Evolutionary conservation across 768 basidiomycete genomes (phyloP).

Genomic region (Rickenella mellea): DNA sequence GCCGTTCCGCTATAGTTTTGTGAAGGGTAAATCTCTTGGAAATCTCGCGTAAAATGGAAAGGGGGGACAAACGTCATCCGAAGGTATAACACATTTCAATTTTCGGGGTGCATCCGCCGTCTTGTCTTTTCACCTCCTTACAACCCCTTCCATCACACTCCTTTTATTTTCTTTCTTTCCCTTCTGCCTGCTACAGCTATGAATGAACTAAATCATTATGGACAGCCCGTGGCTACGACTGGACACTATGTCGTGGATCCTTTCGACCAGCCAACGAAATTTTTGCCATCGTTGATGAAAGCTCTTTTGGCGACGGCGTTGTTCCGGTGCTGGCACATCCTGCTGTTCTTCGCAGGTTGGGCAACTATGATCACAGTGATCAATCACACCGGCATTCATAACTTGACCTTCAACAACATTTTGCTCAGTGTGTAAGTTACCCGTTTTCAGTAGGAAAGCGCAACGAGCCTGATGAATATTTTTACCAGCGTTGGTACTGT

Average conservation of each 20-base stretch:
- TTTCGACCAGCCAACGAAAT: conserved; percentile 2
- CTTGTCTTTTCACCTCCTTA: too few species aligned
- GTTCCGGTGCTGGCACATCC: conserved; percentile 59
- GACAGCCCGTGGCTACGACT: too few species aligned
- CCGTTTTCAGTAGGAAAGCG: not conserved
- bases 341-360: conserved; percentile 58
- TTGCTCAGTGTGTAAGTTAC: conserved; percentile 58
- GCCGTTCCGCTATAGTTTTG: too few species aligned
- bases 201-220: too few species aligned
- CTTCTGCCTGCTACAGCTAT: too few species aligned
- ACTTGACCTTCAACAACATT: conserved; percentile 36
- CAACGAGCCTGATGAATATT: conserved; percentile 16
- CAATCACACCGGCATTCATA: conserved; percentile 32
- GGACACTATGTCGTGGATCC: conserved; percentile 11
- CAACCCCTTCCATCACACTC: too few species aligned
- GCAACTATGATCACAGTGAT: conserved; percentile 47
- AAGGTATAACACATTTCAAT: too few species aligned
- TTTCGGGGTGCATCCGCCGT: too few species aligned
- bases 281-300: conserved; percentile 26
- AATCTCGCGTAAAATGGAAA: too few species aligned
- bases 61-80: too few species aligned
- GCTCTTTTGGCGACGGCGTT: conserved; percentile 31
- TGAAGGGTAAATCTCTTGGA: too few species aligned
- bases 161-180: too few species aligned
- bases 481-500: conserved; percentile 45